Evolutionary conservation across 129 eudicot genomes (phyloP).

Genomic region (Ambrosia trifida): DNA sequence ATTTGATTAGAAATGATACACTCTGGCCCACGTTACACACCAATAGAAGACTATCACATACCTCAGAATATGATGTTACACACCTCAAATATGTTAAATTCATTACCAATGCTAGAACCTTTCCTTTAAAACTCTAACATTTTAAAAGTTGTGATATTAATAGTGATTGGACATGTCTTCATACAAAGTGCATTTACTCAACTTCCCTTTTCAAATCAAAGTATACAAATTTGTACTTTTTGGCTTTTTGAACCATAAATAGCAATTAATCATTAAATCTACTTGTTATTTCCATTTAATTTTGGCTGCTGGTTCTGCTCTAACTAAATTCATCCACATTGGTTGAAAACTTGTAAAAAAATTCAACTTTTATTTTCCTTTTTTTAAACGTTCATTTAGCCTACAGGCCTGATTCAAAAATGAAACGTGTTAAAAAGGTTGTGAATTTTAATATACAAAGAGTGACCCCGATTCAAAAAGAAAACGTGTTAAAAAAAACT

Average conservation of each 20-base stretch:
- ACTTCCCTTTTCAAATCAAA: conserved; percentile 7
- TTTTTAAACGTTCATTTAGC: not conserved
- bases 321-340: conserved; percentile 20
- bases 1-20: too few species aligned
- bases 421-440: too few species aligned
- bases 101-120: too few species aligned
- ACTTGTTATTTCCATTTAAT: conserved; percentile 20
- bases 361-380: not conserved
- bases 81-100: too few species aligned
- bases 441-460: too few species aligned
- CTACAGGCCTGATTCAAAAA: too few species aligned
- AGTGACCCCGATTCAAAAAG: too few species aligned
- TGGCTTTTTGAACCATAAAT: conserved; percentile 24
- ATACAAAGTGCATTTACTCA: conserved; percentile 31
- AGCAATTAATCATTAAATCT: conserved; percentile 25
- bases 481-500: not conserved
- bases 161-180: conserved; percentile 26
- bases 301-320: conserved; percentile 34
- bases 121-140: too few species aligned
- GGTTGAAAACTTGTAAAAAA: conserved; percentile 17
- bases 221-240: conserved; percentile 11
- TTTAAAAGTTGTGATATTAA: too few species aligned
- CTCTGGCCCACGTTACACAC: too few species aligned
- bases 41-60: too few species aligned
- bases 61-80: too few species aligned